A percentile compares a stretch with the other conserved stretches of the same genome.
These are phyloP conservation scores for Ophiostoma fasciatum DNA, from an alignment of 2,329 filamentous ascomycete genomes.

Conservation along the genomic window DNA sequence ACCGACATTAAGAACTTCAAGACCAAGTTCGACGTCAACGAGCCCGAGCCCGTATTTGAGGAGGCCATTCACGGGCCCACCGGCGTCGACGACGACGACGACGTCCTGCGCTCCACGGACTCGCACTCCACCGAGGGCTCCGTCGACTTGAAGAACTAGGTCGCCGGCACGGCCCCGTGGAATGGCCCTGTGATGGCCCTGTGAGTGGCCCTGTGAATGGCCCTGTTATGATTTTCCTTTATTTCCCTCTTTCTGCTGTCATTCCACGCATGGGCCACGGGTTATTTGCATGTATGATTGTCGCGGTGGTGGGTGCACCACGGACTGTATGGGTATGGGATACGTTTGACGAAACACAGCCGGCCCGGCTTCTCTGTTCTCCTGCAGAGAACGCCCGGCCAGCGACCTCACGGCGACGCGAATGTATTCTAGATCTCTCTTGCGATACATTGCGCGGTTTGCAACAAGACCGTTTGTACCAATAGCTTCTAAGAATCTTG, in stretches of 20 bases:
- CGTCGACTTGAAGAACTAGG: constrained; percentile 23
- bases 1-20: constrained; percentile 65
- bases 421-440: constrained; percentile 5
- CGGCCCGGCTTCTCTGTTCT: neutral
- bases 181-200: neutral
- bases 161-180: too few relatives aligned
- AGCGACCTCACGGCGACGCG: constrained; percentile 6
- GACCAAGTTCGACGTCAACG: constrained; percentile 90
- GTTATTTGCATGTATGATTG: constrained; percentile 2
- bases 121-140: constrained; percentile 40
- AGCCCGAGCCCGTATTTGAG: constrained; percentile 84
- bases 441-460: constrained; percentile 8
- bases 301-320: neutral
- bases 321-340: constrained; percentile 1
- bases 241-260: neutral
- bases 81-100: constrained; percentile 43
- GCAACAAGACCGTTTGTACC: too few relatives aligned
- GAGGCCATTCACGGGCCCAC: constrained; percentile 62
- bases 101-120: constrained; percentile 41
- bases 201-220: neutral
- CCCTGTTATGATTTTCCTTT: neutral
- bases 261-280: neutral
- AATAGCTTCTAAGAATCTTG: too few relatives aligned
- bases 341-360: constrained; percentile 1
- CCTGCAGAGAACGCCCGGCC: too few relatives aligned